A percentile compares a stretch with the other conserved stretches of the same genome.
Evolutionary conservation across 148 eudicot genomes (phyloP).

Genomic region (Oxyria digyna): DNA sequence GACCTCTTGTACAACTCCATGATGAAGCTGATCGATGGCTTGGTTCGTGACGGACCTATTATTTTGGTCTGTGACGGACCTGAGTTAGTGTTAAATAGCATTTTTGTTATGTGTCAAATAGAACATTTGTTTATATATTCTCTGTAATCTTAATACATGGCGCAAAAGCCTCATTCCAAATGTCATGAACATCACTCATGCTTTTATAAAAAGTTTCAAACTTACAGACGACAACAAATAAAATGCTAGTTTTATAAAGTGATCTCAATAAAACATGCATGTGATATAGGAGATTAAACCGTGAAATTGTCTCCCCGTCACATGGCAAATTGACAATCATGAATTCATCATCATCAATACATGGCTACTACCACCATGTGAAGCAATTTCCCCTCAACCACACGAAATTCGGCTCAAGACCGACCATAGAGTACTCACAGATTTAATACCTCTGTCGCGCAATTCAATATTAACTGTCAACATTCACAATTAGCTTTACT

Average conservation of each 20-base stretch:
- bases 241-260: neutral
- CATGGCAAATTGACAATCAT: constrained; percentile 4
- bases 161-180: neutral
- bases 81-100: too few species aligned
- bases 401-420: neutral
- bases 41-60: too few species aligned
- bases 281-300: neutral
- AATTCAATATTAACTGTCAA: neutral
- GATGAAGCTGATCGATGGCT: too few species aligned
- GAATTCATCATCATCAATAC: neutral
- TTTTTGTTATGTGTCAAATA: too few species aligned
- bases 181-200: too few species aligned
- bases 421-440: neutral
- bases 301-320: neutral
- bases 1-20: too few species aligned
- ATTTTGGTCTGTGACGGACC: too few species aligned
- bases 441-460: neutral
- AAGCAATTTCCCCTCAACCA: neutral
- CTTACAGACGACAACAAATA: neutral
- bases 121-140: neutral
- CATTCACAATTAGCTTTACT: neutral
- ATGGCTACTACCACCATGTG: neutral
- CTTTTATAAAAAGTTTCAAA: neutral
- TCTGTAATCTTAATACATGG: neutral
- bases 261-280: neutral